These are phyloP conservation scores for Phytophthora hybrid DNA, from an alignment of 352 stramenopile genomes.

Conservation along the genomic window DNA sequence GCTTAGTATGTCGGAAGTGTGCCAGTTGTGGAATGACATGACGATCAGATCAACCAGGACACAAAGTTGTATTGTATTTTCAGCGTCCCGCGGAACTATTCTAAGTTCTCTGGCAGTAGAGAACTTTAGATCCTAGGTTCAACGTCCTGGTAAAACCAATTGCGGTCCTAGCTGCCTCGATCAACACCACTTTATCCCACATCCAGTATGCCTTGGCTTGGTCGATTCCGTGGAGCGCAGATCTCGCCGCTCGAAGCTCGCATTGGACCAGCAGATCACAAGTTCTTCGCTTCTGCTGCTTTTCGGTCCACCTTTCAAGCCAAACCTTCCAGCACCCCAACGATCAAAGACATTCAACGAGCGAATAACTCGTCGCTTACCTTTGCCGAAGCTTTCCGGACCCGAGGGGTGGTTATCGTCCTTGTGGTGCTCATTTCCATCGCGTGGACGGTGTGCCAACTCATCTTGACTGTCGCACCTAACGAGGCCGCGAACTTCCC, in stretches of 20 bases:
- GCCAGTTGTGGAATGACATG: background rate
- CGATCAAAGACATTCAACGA: background rate
- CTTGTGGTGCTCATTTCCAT: slow-evolving; percentile 20
- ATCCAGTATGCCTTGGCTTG: background rate
- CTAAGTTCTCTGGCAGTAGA: slow-evolving; percentile 5
- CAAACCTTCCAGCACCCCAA: background rate
- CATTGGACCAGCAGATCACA: background rate
- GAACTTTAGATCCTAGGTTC: no score
- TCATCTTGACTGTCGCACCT: slow-evolving; percentile 36
- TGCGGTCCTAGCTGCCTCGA: background rate
- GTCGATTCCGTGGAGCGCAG: background rate
- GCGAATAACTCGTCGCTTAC: background rate
- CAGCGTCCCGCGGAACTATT: background rate
- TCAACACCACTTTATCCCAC: background rate
- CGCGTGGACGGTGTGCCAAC: slow-evolving; percentile 39
- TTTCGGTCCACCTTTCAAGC: background rate
- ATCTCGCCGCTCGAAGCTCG: background rate
- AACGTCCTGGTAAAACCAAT: background rate
- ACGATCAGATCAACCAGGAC: background rate
- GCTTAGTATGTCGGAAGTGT: background rate
- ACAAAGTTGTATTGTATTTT: background rate
- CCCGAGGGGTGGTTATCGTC: slow-evolving; percentile 17
- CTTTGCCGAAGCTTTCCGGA: slow-evolving; percentile 18
- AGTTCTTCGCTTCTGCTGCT: background rate
- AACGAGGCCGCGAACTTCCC: slow-evolving; percentile 45